Base-by-base conservation (phyloP, 208 protist genomes). In the Trypanosoma platydactyli region DNA sequence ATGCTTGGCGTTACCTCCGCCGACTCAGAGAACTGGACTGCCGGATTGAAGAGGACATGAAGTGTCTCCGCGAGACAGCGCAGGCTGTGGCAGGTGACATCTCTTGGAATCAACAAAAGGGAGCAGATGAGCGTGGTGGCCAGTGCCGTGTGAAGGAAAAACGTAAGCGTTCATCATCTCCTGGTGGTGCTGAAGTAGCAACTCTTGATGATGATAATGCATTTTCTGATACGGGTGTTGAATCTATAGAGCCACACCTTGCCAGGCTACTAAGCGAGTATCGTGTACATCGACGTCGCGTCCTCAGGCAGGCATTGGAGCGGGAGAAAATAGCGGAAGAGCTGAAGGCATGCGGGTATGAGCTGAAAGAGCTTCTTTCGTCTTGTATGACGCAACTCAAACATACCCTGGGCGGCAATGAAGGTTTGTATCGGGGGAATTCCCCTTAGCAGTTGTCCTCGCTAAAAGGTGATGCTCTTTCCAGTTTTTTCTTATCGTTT, bases 1-100 rank as follows among this genome's bases (percentile, higher is more conserved):
- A 92, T 40, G 72, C 86, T 6, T 78, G 78, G 63, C 84, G 84
- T 46, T 86, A 84, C 60, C 64, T 95, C 42, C 74, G 83, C 41
- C 84, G 77, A 49, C 62, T 92, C 5, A 73, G 85, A 11, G 71
- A 83, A 25, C 53, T 92, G 55, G 88, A 94, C 51, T 76, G 71
- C 42, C 65, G 72, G 27, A 85, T 94, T 1, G 75, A 86, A 25
- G 73, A 81, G 58, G 75, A 82, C 48, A 71, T 91, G 38, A n/a
- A 59, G 4, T 57, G 64, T 29, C 72, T 94, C 4, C 66, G 74
- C 45, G 52, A 72, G 13, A 80, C 89, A 51, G 49, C 68, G 18
- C 25, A 56, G 7, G 48, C 64, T 35, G 42, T 76, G 33, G 51
- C 64, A 9, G 27, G 16, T 20, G 27, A 16, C 29, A 41, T 53